Base-by-base conservation (phyloP, 106 monocot species). In the Alisma plantagoaquatica region DNA sequence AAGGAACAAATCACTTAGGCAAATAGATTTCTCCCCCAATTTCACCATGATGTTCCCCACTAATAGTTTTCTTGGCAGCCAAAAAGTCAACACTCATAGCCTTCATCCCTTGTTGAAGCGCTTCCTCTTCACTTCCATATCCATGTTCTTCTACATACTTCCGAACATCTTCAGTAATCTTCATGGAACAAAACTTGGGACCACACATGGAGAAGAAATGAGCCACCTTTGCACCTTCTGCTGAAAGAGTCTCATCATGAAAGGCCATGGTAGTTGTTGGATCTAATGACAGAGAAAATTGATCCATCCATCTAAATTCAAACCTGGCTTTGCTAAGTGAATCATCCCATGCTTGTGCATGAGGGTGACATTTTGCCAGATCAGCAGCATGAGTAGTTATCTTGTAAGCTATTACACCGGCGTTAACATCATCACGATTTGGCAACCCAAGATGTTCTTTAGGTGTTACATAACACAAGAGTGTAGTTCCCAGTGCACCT, bases 21-120 rank as follows among this genome's bases (percentile, higher is more conserved):
- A 96, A 38, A 45, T 96, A 96, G 33, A 96, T 96, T 67, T 96
- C 94, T 51, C 94, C 94, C 26, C 94, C 94, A 78, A 84, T 73
- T 72, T 96, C 88, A 31, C 94, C 94, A 78, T 88, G 81, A 25
- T 88, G 88, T 55, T 96, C 88, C 52, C 94, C 94, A 20, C 81
- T 96, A 21, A 84, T 66, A 50, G 88, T 96, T 66, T 88, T 96
- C 59, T 66, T 81, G 20, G 84, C 94, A 71, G 82, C 56, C 44
- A 73, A 64, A 73, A 96, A 96, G 27, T 96, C 78, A 14, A 75
- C 84, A 78, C 94, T 88, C 94, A 96, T 96, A 10, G 77, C 75
- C 47, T 88, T 70, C 88, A 96, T 79, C 27, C 94, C 94, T 22
- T 70, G 81, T 51, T 75, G 60, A 54, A 96, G 53, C 59, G 94